These are phyloP conservation scores for Stachybotrys echinatus DNA, from an alignment of 2,329 filamentous ascomycete species.

Conservation along the genomic window DNA sequence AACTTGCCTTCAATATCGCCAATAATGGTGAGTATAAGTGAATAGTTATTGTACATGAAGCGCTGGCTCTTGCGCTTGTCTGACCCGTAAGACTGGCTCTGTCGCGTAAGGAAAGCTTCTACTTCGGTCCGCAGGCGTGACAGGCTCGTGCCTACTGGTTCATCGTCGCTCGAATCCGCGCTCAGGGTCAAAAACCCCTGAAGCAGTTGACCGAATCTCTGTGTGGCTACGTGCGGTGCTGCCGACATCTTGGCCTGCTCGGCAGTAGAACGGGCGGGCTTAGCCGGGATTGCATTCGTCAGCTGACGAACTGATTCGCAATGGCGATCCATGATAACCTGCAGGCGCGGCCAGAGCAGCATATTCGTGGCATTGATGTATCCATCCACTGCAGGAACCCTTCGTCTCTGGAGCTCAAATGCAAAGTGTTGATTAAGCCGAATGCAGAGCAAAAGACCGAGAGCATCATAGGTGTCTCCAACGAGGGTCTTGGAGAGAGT, in stretches of 20 bases:
- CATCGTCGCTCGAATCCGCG: slow-evolving; percentile 88
- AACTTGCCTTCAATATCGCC: slow-evolving; percentile 70
- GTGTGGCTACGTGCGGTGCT: slow-evolving; percentile 86
- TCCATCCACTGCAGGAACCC: slow-evolving; percentile 80
- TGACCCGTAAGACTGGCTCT: slow-evolving; percentile 66
- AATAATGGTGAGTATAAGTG: slow-evolving; percentile 88
- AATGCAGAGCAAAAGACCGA: slow-evolving; percentile 87
- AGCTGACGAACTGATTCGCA: slow-evolving; percentile 74
- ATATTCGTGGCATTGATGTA: slow-evolving; percentile 96
- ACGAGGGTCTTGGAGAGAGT: slow-evolving; percentile 70
- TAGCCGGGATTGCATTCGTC: slow-evolving; percentile 47
- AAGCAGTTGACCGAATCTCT: slow-evolving; percentile 90
- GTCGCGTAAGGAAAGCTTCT: slow-evolving; percentile 73
- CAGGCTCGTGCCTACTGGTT: slow-evolving; percentile 81
- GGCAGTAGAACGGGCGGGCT: slow-evolving; percentile 33
- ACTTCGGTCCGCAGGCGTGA: slow-evolving; percentile 73
- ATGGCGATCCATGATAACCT: slow-evolving; percentile 89
- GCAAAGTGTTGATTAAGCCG: slow-evolving; percentile 90
- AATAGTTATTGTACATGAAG: slow-evolving; percentile 95
- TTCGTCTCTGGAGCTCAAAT: slow-evolving; percentile 87
- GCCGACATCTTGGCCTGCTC: slow-evolving; percentile 61
- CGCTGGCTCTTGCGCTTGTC: slow-evolving; percentile 78
- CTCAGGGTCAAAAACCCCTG: slow-evolving; percentile 80
- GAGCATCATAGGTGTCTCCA: slow-evolving; percentile 71
- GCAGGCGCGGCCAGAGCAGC: slow-evolving; percentile 93